Evolutionary conservation across 768 basidiomycete genomes (phyloP), one percentile per base, ranked within the genome.

Genomic region (Tylopilus plumbeoviolaceoides): DNA sequence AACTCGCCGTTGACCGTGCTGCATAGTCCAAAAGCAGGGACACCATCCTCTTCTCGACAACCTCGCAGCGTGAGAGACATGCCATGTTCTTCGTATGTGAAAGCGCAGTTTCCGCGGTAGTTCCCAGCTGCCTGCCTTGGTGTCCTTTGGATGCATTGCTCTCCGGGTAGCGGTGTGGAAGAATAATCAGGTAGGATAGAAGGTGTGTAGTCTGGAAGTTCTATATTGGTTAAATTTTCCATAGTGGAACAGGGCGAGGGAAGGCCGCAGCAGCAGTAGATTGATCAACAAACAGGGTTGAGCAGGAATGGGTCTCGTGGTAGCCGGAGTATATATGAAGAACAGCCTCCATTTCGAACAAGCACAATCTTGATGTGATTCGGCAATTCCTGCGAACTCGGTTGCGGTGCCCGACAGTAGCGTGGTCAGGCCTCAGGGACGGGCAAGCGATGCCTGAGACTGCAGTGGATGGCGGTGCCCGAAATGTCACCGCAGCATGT

Each of bases 151-250:
- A 88, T 76, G 17, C 72, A 72, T 48, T 72, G 70, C 58, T 88
- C 85, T 25, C 76, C 80, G 3, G 67, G 70, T 5, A 73, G 64
- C 31, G 80, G 83, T 25, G 76, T 75, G 33, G 65, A 75, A 44
- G 86, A 82, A 61, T 88, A 89, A 8, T 70, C 63, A 1, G 86
- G 86, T 25, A 79, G 78, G 2, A 69, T 67, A 7, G 83, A 78
- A 2, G 79, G 74, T 0, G 81, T 74, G 62, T 87, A 87, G 7
- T 63, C 63, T 18, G 86, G 82, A 30, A 83, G 57, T 25, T 50
- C 56, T 50, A 54, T 48, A 30, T 49, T 43, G 9, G 54, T 44
- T 40, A 39, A 25, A 11, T 21, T 44, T 44, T 57, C 64, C 59
- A 64, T 59, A 27, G 55, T 48, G 10, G 44, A 57, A 30, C 21